These are phyloP conservation scores for Solanum megistacrolobum DNA, from an alignment of 257 asterid species.

Conservation along the genomic window DNA sequence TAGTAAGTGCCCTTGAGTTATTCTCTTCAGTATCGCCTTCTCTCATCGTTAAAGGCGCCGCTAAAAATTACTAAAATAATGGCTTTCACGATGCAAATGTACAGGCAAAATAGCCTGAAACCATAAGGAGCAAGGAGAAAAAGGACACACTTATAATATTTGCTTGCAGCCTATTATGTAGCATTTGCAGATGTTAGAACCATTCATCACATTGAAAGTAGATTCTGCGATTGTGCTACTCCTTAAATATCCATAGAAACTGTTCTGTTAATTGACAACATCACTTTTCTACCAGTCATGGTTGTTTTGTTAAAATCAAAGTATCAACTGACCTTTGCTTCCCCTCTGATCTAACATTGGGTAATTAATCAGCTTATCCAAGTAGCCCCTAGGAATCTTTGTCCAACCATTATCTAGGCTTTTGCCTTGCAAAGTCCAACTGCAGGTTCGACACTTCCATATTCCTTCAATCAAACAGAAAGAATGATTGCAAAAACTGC, in stretches of 20 bases:
- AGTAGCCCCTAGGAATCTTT: slow-evolving; percentile 47
- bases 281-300: background rate
- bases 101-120: background rate
- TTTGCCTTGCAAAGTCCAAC: slow-evolving; percentile 62
- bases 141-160: background rate
- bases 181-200: background rate
- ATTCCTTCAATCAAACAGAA: slow-evolving; percentile 62
- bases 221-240: background rate
- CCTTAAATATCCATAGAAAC: background rate
- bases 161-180: background rate
- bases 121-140: background rate
- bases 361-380: slow-evolving; percentile 53
- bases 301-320: slow-evolving; percentile 9
- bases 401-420: slow-evolving; percentile 41
- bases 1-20: background rate
- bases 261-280: background rate
- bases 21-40: background rate
- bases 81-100: background rate
- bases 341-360: slow-evolving; percentile 29
- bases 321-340: slow-evolving; percentile 56
- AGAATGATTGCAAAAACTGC: slow-evolving; percentile 32
- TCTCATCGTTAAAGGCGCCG: background rate
- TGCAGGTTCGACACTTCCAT: slow-evolving; percentile 93
- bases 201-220: background rate
- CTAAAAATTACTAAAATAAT: background rate